Evolutionary conservation across 768 basidiomycete species (phyloP).

Genomic region (Russula sp.): DNA sequence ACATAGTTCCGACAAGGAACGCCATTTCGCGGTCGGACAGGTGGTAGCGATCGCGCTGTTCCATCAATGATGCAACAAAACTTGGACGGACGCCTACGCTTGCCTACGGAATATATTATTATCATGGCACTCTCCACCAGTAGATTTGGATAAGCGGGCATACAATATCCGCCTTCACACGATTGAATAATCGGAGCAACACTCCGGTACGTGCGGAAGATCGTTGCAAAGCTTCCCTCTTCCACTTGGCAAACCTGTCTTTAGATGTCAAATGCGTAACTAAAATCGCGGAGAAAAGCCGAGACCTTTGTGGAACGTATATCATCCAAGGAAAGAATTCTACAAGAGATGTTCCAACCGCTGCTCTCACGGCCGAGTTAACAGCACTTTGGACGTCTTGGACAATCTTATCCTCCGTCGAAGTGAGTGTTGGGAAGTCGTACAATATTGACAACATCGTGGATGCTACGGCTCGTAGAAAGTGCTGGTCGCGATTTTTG

Average conservation of each 20-base stretch:
- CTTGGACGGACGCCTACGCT: not conserved
- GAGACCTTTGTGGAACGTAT: not conserved
- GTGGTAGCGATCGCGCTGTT: not conserved
- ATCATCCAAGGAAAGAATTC: not conserved
- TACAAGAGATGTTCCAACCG: not conserved
- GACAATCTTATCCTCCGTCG: not conserved
- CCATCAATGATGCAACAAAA: not conserved
- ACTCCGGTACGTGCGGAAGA: not conserved
- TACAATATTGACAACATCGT: constrained; percentile 22
- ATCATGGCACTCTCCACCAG: not conserved
- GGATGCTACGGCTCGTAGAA: constrained; percentile 9
- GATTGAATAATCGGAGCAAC: not conserved
- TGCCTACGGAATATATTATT: not conserved
- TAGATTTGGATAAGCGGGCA: not conserved
- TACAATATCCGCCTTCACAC: not conserved
- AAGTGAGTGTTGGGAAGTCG: constrained; percentile 5
- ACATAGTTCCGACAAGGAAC: not conserved
- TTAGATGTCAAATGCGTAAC: not conserved
- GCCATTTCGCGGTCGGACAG: not conserved
- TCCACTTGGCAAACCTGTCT: not conserved
- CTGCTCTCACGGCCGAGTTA: not conserved
- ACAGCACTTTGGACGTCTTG: not conserved
- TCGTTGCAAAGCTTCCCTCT: not conserved
- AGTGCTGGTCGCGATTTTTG: not conserved
- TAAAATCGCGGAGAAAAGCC: not conserved